phyloP scores from a whole-genome alignment of 352 stramenopile species.

The Pythium sp. region DNA sequence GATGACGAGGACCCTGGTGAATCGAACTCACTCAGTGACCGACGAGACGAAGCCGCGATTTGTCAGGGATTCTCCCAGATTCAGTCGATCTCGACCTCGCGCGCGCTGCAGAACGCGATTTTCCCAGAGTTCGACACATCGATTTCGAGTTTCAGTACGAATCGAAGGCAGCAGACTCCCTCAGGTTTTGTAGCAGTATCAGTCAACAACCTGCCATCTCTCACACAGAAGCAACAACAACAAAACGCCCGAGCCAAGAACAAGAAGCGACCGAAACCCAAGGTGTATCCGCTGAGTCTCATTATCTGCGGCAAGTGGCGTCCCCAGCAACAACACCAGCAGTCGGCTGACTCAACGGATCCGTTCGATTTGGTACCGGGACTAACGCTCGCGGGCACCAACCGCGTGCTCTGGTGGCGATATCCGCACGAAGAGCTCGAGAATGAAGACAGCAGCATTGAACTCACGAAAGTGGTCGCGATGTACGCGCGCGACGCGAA shows the following conservation, averaged over 20 bases:
- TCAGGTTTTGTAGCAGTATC: not conserved
- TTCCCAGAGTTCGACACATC: conserved; percentile 22
- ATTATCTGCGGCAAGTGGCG: conserved; percentile 56
- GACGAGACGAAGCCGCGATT: conserved; percentile 59
- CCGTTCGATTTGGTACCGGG: conserved; percentile 41
- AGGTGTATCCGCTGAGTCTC: conserved; percentile 47
- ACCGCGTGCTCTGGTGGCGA: conserved; percentile 54
- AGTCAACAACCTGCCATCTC: not conserved
- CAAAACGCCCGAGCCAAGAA: not conserved
- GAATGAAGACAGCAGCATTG: conserved; percentile 10
- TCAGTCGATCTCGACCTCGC: conserved; percentile 59
- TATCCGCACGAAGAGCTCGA: conserved; percentile 34
- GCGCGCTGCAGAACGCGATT: conserved; percentile 55
- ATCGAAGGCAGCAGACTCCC: not conserved
- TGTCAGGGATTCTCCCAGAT: conserved; percentile 73
- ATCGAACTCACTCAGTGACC: conserved; percentile 33
- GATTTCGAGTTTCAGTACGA: conserved; percentile 1
- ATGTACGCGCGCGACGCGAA: conserved; percentile 48
- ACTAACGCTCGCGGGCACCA: conserved; percentile 31
- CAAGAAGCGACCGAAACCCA: conserved; percentile 10
- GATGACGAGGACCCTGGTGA: conserved; percentile 9
- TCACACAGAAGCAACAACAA: not conserved
- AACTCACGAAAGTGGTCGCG: conserved; percentile 51
- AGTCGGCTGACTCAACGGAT: conserved; percentile 7
- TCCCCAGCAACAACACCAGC: conserved; percentile 3